Base-by-base conservation (phyloP, 192 early-diverging fungal genomes). In the Mortierella hygrophila region DNA sequence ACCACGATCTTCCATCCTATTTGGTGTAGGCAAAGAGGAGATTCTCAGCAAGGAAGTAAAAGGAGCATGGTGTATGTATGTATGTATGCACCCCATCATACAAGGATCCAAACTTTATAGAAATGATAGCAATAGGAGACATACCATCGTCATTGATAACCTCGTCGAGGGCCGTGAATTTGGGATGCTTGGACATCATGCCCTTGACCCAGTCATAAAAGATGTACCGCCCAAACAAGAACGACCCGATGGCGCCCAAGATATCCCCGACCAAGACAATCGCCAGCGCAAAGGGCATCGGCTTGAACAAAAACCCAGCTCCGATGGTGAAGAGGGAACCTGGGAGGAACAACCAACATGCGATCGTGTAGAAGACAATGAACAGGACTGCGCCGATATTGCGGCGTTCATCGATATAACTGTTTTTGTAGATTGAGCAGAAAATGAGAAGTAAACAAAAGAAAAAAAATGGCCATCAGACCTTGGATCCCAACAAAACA, bases 1-100 rank as follows among this genome's bases (percentile, higher is more conserved):
- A 90, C 86, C 26, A 90, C 89, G 69, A 90, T 90, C 47, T 88
- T 90, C 89, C 89, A 90, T 38, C 89, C 89, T 90, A 68, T 16
- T 52, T 52, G 18, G 38, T 41, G 4, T 57, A 29, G 11, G 41
- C 70, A 6, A 57, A 55, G n/a, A 32, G 9, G 47, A n/a, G 69
- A 35, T 20, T 23, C 4, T 52, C 49, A 52, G 49, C 11, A 63
- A 80, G 32, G 47, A 68, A 10, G 47, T 49, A 37, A 26, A 9
- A 46, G 7, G 13, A 76, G 65, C 38, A 68, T 68, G 23, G 23
- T 40, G 42, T 63, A n/a, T 2, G 13, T 20, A 38, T 4, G 20
- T 0, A 7, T 6, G 41, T 21, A 3, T 38, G 1, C 38, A 41
- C 68, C 21, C 20, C 8, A 1, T 21, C 23, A 42, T 1, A 41